Conservation (phyloP, 352 stramenopile species). For the Pythium aquatile region DNA sequence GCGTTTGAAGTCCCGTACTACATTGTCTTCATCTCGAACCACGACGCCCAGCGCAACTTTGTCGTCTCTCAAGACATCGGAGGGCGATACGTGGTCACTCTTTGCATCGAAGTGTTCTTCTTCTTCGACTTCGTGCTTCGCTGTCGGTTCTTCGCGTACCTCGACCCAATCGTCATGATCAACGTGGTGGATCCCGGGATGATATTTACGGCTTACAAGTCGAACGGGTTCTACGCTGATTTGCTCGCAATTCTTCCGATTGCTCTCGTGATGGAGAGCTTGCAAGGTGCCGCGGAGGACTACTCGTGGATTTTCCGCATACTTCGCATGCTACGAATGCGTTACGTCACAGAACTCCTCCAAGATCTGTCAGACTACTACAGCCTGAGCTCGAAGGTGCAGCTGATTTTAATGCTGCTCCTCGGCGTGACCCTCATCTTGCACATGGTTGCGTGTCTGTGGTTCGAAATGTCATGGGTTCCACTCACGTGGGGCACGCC, state of each 20-base stretch:
- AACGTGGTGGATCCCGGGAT: slow-evolving; percentile 47
- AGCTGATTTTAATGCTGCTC: slow-evolving; percentile 46
- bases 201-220: slow-evolving; percentile 62
- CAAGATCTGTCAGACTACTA: slow-evolving; percentile 59
- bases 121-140: slow-evolving; percentile 44
- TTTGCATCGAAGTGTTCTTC: slow-evolving; percentile 58
- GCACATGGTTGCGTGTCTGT: slow-evolving; percentile 62
- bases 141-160: slow-evolving; percentile 48
- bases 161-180: slow-evolving; percentile 63
- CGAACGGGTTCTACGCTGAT: slow-evolving; percentile 54
- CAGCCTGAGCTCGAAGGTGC: slow-evolving; percentile 58
- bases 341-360: slow-evolving; percentile 37
- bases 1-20: slow-evolving; percentile 75
- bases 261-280: slow-evolving; percentile 42
- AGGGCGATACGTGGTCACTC: slow-evolving; percentile 32
- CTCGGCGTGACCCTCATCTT: slow-evolving; percentile 53
- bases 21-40: slow-evolving; percentile 57
- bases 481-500: slow-evolving; percentile 22
- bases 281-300: slow-evolving; percentile 26
- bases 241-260: slow-evolving; percentile 48
- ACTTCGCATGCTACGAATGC: slow-evolving; percentile 48
- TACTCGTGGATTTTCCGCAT: slow-evolving; percentile 48
- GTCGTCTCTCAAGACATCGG: slow-evolving; percentile 32
- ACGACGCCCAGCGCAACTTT: slow-evolving; percentile 50
- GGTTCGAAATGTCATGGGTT: slow-evolving; percentile 69